Percentiles rank a stretch among this genome's conserved stretches.
Conservation (phyloP, 306 rosid species). For the Trifolium fragiferum region DNA sequence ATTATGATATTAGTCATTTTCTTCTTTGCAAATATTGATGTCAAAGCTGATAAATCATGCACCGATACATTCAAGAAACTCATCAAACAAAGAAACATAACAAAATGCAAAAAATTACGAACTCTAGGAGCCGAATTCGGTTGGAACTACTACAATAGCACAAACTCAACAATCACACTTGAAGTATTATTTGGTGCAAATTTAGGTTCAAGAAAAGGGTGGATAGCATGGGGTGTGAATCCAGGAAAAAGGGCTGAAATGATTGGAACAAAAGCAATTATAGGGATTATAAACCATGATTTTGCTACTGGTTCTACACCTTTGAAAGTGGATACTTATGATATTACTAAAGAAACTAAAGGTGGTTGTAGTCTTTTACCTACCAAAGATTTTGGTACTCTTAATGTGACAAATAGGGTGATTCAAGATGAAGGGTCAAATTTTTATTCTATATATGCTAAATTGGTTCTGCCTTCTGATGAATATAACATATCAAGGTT, state of each 20-base stretch:
- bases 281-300: constrained; percentile 47
- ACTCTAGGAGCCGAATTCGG: constrained; percentile 68
- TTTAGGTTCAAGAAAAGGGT: neutral
- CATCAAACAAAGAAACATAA: neutral
- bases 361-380: constrained; percentile 57
- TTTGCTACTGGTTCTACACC: neutral
- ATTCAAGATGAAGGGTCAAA: neutral
- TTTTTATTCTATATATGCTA: constrained; percentile 44
- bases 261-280: constrained; percentile 79
- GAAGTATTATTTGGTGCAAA: constrained; percentile 55
- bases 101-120: constrained; percentile 56
- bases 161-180: constrained; percentile 2
- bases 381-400: neutral
- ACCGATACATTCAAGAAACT: neutral
- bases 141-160: constrained; percentile 44
- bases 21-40: constrained; percentile 23
- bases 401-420: neutral
- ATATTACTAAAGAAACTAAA: constrained; percentile 53
- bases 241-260: constrained; percentile 60
- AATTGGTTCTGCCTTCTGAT: constrained; percentile 38
- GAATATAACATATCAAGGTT: constrained; percentile 41
- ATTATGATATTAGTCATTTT: constrained; percentile 31
- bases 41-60: neutral
- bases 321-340: constrained; percentile 31
- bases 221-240: constrained; percentile 92